Base-by-base conservation (phyloP, 78 protist genomes). In the Dictyostelium firmibasis region DNA sequence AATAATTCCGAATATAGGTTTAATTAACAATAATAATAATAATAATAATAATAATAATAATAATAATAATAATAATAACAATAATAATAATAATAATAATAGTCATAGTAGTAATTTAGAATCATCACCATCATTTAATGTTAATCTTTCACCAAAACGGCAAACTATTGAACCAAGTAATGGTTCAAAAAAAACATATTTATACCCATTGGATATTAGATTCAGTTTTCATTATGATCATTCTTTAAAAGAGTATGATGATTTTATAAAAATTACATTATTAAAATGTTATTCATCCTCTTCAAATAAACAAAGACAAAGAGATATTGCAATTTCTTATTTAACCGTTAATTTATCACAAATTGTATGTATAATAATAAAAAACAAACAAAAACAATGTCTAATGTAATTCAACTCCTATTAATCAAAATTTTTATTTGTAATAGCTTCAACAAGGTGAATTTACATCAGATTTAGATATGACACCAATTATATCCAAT, bases 391-490 rank as follows among this genome's bases (percentile, higher is more conserved):
- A n/a, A n/a, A n/a, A n/a, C n/a, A n/a, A n/a, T n/a, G n/a, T n/a
- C n/a, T n/a, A n/a, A n/a, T n/a, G n/a, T n/a, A n/a, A n/a, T n/a
- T n/a, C n/a, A n/a, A n/a, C 43, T 38, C 2, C 4, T 38, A 4
- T 38, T 38, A 38, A 38, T 38, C n/a, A 38, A 38, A 29, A 29
- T 69, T 25, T 18, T 14, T 29, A 33, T 29, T 50, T 14, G 31
- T 44, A 14, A 72, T 74, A 87, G 93, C 35, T 89, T n/a, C 94
- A 89, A 81, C 94, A 89, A 70, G 94, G 94, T 81, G 94, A 89
- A 18, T 81, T 89, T 70, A 81, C 47, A 23, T 53, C 88, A 16
- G 94, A 89, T 89, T 25, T 89, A 16, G 94, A 89, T 69, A 64
- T 89, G 84, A 14, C 16, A n/a, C 38, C 75, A 11, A 60, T 84